phyloP scores from a whole-genome alignment of 1,139 yeast genomes.

The Martiniozyma asiatica region DNA sequence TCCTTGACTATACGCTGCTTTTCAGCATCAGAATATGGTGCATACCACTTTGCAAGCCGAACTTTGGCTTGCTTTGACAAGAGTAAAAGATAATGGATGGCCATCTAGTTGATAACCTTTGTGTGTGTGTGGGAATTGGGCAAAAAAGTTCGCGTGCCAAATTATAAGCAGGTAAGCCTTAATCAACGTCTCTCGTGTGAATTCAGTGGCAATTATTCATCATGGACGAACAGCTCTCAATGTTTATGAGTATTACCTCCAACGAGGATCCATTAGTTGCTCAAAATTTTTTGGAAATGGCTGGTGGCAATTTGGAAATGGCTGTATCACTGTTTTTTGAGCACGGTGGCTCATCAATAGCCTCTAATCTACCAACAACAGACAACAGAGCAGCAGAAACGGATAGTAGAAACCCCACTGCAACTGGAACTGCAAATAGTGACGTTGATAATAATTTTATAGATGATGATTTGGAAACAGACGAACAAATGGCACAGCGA shows the following conservation, averaged over 20 bases:
- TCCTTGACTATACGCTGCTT: constrained; percentile 77
- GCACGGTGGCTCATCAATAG: constrained; percentile 31
- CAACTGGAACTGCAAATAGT: background rate
- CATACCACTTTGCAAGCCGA: constrained; percentile 88
- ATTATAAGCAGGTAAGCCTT: too few species aligned
- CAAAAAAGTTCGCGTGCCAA: too few species aligned
- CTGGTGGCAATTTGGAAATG: constrained; percentile 67
- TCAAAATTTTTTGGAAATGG: constrained; percentile 63
- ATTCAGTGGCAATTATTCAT: too few species aligned
- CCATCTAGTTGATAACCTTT: too few species aligned
- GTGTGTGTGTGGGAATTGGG: too few species aligned
- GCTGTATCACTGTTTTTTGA: constrained; percentile 85
- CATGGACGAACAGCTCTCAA: constrained; percentile 46
- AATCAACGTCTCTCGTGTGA: too few species aligned
- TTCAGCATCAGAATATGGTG: constrained; percentile 68
- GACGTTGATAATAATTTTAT: constrained; percentile 20
- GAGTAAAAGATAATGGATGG: constrained; percentile 64
- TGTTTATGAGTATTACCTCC: constrained; percentile 80
- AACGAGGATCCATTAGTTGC: constrained; percentile 61
- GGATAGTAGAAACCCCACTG: background rate
- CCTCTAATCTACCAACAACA: too few species aligned
- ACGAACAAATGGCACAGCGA: constrained; percentile 50
- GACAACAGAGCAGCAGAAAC: constrained; percentile 5
- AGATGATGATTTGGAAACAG: constrained; percentile 26
- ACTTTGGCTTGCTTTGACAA: constrained; percentile 94